These are phyloP conservation scores for Rhizophora apiculata DNA, from an alignment of 345 rosid species.

Conservation along the genomic window DNA sequence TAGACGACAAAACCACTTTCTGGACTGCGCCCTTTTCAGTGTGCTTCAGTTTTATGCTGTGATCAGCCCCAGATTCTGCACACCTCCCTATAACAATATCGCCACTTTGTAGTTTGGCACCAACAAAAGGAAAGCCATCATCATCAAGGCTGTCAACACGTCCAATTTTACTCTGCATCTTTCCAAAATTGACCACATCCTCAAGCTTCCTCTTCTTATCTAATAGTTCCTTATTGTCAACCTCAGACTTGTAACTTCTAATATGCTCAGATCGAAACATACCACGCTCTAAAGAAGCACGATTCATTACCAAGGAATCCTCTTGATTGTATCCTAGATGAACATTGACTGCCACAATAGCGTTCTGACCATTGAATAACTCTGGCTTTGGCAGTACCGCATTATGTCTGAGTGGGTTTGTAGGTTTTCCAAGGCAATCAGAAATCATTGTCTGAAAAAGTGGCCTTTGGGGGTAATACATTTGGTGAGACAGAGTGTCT, in stretches of 20 bases:
- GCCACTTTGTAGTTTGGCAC: conserved; percentile 77
- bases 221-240: conserved; percentile 58
- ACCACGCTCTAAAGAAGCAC: conserved; percentile 85
- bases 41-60: conserved; percentile 81
- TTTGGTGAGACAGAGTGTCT: conserved; percentile 72
- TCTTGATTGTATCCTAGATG: conserved; percentile 95
- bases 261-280: conserved; percentile 87
- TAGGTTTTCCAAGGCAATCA: conserved; percentile 63
- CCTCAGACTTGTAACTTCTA: conserved; percentile 90
- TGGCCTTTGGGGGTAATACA: conserved; percentile 85
- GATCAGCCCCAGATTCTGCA: conserved; percentile 77
- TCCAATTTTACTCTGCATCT: conserved; percentile 62
- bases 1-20: conserved; percentile 82
- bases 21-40: conserved; percentile 89
- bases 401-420: conserved; percentile 30
- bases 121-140: conserved; percentile 83
- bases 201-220: conserved; percentile 61
- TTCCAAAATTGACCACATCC: conserved; percentile 61
- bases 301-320: conserved; percentile 88
- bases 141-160: conserved; percentile 86
- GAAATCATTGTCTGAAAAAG: conserved; percentile 73
- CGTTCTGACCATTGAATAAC: conserved; percentile 81
- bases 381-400: conserved; percentile 49
- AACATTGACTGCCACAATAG: conserved; percentile 90
- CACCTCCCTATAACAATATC: conserved; percentile 84